Base-by-base conservation (phyloP, 139 green algal species). In the Picocystis salinarum region DNA sequence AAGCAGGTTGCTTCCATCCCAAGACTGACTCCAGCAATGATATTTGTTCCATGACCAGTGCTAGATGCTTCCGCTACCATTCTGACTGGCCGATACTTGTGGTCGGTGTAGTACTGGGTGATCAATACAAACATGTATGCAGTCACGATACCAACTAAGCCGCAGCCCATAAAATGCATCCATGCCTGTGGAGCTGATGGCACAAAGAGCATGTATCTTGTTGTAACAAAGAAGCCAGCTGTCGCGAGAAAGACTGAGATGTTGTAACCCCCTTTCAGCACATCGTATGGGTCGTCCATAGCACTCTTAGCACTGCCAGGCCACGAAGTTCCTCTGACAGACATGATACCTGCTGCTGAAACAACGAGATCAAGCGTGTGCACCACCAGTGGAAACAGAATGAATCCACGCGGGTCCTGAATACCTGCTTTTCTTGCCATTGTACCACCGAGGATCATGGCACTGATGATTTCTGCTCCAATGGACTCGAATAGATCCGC, bases 401-500 rank as follows among this genome's bases (percentile, higher is more conserved):
- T 72, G 58, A 79, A 79, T 6, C 70, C 69, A 6, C 39, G 40
- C 5, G 62, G 26, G 39, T 71, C 58, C 10, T 12, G 6, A 13
- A 65, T 28, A 17, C 54, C 56, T 2, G 65, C 45, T 40, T 66
- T 56, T 28, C 56, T 65, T n/a, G 61, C 52, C 54, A 82, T 59
- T 15, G 47, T 65, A n/a, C 51, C 64, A 6, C 70, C 69, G 23
- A 80, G 58, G 22, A 76, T 71, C 63, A 73, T 73, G 6, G 63
- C 62, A 9, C 28, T 42, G 42, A 73, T 66, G 0, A 70, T 28
- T 30, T 73, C 63, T 2, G 63, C 63, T 11, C 54, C 61, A 23
- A 72, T 33, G 41, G 58, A 71, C 53, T 78, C 74, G 47, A 82
- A 82, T 25, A 82, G 46, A 40, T 84, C 74, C 1, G 74, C 72